Conservation (phyloP, 352 stramenopile genomes). For the Phytophthora citrophthora region DNA sequence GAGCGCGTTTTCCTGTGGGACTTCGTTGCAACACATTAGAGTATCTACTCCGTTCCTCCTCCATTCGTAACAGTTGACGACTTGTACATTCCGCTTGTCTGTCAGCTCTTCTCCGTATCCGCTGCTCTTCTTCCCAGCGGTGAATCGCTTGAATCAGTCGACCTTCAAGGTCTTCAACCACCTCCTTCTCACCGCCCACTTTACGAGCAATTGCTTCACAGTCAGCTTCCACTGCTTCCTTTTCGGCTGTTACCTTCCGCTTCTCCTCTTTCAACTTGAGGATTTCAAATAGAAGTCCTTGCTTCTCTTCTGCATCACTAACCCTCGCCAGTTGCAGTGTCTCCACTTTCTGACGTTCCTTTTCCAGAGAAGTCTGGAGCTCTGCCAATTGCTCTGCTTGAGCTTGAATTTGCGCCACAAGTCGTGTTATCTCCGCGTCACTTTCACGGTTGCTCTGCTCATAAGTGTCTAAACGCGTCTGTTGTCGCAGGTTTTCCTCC, state of each 20-base stretch:
- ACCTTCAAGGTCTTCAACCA: slow-evolving; percentile 60
- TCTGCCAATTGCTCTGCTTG: slow-evolving; percentile 58
- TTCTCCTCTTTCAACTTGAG: slow-evolving; percentile 62
- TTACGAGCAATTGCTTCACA: slow-evolving; percentile 31
- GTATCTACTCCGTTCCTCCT: slow-evolving; percentile 63
- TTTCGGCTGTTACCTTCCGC: slow-evolving; percentile 31
- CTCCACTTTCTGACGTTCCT: slow-evolving; percentile 32
- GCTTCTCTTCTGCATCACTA: slow-evolving; percentile 45
- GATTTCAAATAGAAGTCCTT: slow-evolving; percentile 51
- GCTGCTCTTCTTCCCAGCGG: slow-evolving; percentile 63
- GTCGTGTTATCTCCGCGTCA: slow-evolving; percentile 10
- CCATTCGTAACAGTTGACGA: slow-evolving; percentile 49
- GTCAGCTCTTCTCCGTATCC: slow-evolving; percentile 41
- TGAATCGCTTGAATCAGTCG: slow-evolving; percentile 59
- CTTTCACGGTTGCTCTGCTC: slow-evolving; percentile 14
- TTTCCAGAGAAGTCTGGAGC: slow-evolving; percentile 55
- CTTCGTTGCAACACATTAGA: slow-evolving; percentile 45
- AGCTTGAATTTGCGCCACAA: slow-evolving; percentile 46
- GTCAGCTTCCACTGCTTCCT: slow-evolving; percentile 34
- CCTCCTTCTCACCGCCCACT: slow-evolving; percentile 59
- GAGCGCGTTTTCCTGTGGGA: slow-evolving; percentile 39
- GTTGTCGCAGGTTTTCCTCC: slow-evolving; percentile 6
- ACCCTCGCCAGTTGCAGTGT: slow-evolving; percentile 30
- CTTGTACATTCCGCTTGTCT: slow-evolving; percentile 37
- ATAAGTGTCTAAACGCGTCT: background rate